phyloP scores from a whole-genome alignment of 306 rosid genomes.

The Luffa aegyptiaca region DNA sequence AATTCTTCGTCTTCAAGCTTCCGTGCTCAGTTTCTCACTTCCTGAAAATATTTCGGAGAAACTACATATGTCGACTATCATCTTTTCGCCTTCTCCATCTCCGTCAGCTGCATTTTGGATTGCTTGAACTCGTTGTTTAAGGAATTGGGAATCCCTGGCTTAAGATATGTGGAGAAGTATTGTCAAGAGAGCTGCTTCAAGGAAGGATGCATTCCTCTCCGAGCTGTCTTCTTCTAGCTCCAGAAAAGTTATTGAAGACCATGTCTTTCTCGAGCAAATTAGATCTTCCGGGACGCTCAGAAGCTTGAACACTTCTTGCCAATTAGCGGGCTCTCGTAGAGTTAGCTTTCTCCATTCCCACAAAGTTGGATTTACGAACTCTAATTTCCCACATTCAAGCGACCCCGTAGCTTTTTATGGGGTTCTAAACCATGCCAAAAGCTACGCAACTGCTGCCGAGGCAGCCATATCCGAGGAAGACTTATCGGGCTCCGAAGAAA shows the following conservation, averaged over 20 bases:
- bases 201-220: slow-evolving; percentile 16
- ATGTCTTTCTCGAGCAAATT: slow-evolving; percentile 19
- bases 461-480: slow-evolving; percentile 71
- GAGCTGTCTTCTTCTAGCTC: slow-evolving; percentile 14
- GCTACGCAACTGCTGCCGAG: slow-evolving; percentile 57
- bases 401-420: slow-evolving; percentile 17
- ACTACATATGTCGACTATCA: neutral
- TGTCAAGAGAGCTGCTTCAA: slow-evolving; percentile 38
- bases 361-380: slow-evolving; percentile 18
- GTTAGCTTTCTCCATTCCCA: slow-evolving; percentile 11
- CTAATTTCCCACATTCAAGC: slow-evolving; percentile 18
- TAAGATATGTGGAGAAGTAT: slow-evolving; percentile 53
- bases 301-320: slow-evolving; percentile 3
- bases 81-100: neutral
- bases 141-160: neutral
- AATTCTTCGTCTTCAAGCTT: neutral
- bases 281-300: slow-evolving; percentile 3
- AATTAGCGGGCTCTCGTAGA: slow-evolving; percentile 10
- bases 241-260: slow-evolving; percentile 6
- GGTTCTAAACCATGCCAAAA: slow-evolving; percentile 11
- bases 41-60: neutral
- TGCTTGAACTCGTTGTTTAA: neutral
- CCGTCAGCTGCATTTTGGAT: slow-evolving; percentile 9
- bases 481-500: slow-evolving; percentile 42
- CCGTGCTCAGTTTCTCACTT: neutral